Base-by-base conservation (phyloP, 2,329 filamentous ascomycete genomes). In the Phaeosphaeriaceae sp. region DNA sequence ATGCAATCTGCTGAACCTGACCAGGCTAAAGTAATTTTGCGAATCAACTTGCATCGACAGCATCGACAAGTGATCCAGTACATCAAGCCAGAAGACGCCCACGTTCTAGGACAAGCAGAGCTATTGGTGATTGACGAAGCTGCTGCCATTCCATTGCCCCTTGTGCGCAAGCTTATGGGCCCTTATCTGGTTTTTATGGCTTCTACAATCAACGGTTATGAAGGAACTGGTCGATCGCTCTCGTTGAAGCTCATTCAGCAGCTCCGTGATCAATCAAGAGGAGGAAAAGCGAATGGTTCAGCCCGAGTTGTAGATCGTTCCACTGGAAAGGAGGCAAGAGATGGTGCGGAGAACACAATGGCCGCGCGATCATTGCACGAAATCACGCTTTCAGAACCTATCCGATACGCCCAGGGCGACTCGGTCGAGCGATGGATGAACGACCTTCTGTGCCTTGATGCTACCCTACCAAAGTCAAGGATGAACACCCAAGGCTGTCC, bases 131-230 rank as follows among this genome's bases (percentile, higher is more conserved):
- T 99, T 63, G 95, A 99, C 78, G 95, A 99, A 79, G 95, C 95
- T 17, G 95, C 95, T 13, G 96, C 96, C 1, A 99, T 99, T 62
- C 95, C 96, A 13, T 80, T 99, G 11, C 95, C 95, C 0, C 82
- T 98, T 2, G 95, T 99, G 7, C 86, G 90, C 68, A 97, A 97
- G 79, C 84, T 99, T 42, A 93, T 99, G 87, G 95, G 95, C 0
- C 94, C 94, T 15, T 99, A 99, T 78, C 83, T 99, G 40, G 93
- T 98, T 9, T 99, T 99, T 79, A 98, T 99, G 95, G 93, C 96
- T 0, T 99, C 95, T 0, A 99, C 95, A 1, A 97, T 99, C 81
- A 98, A 98, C 74, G 95, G 95, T 57, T 99, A 99, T 76, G 95
- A 99, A 81, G 95, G 95, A 56, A 99, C 95, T 7, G 95, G 95